Evolutionary conservation across 148 eudicot species (phyloP), one percentile per base, ranked within the genome.

Genomic region (Mesembryanthemum crystallinum): DNA sequence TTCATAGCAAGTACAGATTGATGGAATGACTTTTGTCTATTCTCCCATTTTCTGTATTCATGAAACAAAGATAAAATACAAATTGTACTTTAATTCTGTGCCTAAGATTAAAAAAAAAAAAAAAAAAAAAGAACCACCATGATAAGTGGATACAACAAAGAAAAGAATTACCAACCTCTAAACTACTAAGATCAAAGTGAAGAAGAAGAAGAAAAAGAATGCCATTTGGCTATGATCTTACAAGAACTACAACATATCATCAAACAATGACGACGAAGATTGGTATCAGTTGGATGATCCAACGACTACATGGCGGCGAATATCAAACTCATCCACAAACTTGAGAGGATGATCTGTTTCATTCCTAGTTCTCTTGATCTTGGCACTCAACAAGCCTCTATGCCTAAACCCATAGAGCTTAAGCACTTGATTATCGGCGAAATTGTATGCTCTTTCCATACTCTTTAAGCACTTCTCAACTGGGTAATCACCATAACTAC

Each of bases 381-480:
- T 87, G 21, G 93, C 86, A 73, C 89, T 89, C 82, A 87, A 64
- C 54, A 90, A 78, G 3, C 90, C 89, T 51, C 83, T 87, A 82
- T 89, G 97, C 79, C 87, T 77, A 69, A 86, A 88, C 69, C 97
- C 97, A 82, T 89, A 89, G 21, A 87, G 80, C 39, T 84, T 85
- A 37, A 91, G 82, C n/a, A 91, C 97, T 55, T 91, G 97, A 79
- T 91, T 91, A 73, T 91, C 97, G 0, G 93, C 97, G 67, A 91
- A 91, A 75, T 91, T 91, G 33, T 81, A 86, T 13, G 97, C 97
- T 70, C 88, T 83, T 77, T 91, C 91, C 90, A 91, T 89, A 43
- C 91, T 84, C 57, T 83, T 84, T 77, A 88, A 81, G 83, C 97
- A 91, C 67, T 70, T 83, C 64, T 82, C 88, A 20, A 81, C 91